These are phyloP conservation scores for Taphrina communis DNA, from an alignment of 1,139 yeast species.

Conservation along the genomic window DNA sequence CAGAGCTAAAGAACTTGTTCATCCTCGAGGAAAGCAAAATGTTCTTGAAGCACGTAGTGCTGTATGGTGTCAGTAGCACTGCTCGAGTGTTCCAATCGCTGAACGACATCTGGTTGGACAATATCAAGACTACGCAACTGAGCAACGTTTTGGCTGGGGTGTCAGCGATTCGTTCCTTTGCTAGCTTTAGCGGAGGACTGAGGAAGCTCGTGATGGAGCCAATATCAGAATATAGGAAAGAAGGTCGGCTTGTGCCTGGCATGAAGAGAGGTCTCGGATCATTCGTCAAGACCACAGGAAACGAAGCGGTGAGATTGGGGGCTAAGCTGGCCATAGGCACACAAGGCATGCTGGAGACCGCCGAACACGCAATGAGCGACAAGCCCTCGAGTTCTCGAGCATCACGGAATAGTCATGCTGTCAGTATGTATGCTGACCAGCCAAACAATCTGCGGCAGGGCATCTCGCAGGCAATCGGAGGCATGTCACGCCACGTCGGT, in stretches of 20 bases:
- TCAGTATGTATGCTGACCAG: constrained; percentile 84
- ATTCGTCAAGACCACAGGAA: constrained; percentile 81
- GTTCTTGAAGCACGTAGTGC: constrained; percentile 62
- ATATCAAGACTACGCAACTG: constrained; percentile 77
- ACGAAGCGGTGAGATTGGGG: constrained; percentile 79
- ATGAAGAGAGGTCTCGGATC: constrained; percentile 75
- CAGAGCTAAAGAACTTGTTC: constrained; percentile 86
- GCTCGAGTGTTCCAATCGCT: constrained; percentile 63
- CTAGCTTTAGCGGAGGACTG: constrained; percentile 78
- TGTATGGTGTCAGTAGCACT: constrained; percentile 81
- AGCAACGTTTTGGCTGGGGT: constrained; percentile 82
- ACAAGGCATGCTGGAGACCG: constrained; percentile 76
- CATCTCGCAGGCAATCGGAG: constrained; percentile 68
- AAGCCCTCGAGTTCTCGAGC: constrained; percentile 23
- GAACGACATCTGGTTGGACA: constrained; percentile 81
- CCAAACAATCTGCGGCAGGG: constrained; percentile 77
- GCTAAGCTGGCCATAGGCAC: constrained; percentile 89
- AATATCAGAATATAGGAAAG: constrained; percentile 71
- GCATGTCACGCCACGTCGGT: constrained; percentile 70
- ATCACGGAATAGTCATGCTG: constrained; percentile 50
- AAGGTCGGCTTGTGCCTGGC: constrained; percentile 72
- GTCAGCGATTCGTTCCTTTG: constrained; percentile 78
- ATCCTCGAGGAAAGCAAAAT: constrained; percentile 84
- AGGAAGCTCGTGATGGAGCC: constrained; percentile 77
- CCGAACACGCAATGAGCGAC: constrained; percentile 71